Base-by-base conservation (phyloP, 768 basidiomycete genomes). In the Phallus indusiatus region DNA sequence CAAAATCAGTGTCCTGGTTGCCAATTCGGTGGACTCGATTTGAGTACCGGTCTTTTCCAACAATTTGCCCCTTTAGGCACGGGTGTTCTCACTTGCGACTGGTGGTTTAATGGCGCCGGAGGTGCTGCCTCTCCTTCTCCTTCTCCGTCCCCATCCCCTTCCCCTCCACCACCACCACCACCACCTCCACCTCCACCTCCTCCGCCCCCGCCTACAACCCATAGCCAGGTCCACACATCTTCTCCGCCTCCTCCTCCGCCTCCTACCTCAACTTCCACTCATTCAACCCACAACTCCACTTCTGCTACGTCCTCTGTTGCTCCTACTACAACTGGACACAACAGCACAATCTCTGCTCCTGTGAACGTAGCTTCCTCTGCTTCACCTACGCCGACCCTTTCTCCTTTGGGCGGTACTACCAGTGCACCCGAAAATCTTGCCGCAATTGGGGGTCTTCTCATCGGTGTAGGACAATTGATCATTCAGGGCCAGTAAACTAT, bases 41-140 rank as follows among this genome's bases (percentile, higher is more conserved):
- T 90, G 57, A 83, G 83, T 24, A 65, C 70, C 14, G 82, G 83
- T 55, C 76, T 91, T 51, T 91, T 92, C 71, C 59, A 70, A 28
- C 79, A 73, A 75, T 88, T 91, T 65, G 81, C 78, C 3, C 9
- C 64, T 18, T 64, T 74, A 50, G 65, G 65, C 42, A 67, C 47
- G 1, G 89, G 88, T 47, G 78, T 85, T 5, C 64, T 90, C 54
- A 78, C 77, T 62, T 85, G 83, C 53, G 64, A 68, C 7, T 91
- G 88, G 88, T 75, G 67, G 62, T 84, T 74, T 72, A 71, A 70
- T 60, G 76, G 72, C 56, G 79, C 66, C 53, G 72, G 67, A 34
- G 69, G 67, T 37, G 71, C 53, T 22, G 62, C 64, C 54, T 53
- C 61, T 16, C 69, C 73, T n/a, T 58, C 70, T 5, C 59, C 59